Evolutionary conservation across 2,329 filamentous ascomycete genomes (phyloP).

Genomic region (Ceratocystis huliohia): DNA sequence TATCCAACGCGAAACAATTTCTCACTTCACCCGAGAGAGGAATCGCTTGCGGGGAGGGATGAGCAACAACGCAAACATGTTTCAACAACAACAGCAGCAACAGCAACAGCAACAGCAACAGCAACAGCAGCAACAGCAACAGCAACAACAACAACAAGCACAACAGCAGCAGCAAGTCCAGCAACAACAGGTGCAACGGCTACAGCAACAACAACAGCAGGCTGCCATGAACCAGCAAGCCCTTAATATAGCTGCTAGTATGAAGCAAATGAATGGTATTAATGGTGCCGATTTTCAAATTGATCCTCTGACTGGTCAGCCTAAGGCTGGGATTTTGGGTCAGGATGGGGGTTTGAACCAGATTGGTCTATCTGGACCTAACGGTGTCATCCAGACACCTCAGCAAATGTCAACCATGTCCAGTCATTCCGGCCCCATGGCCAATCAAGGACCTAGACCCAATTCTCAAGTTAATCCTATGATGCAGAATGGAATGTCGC

Average conservation of each 20-base stretch:
- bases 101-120: constrained; percentile 27
- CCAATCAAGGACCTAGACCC: background rate
- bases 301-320: background rate
- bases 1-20: constrained; percentile 1
- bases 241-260: constrained; percentile 31
- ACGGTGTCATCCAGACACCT: background rate
- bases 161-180: constrained; percentile 24
- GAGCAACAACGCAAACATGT: background rate
- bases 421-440: constrained; percentile 6
- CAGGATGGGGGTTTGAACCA: constrained; percentile 6
- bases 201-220: constrained; percentile 27
- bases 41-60: background rate
- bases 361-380: constrained; percentile 9
- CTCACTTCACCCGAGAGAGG: background rate
- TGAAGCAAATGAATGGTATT: constrained; percentile 39
- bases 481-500: constrained; percentile 4
- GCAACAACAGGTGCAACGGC: constrained; percentile 25
- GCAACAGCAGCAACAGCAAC: constrained; percentile 24
- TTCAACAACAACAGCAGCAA: constrained; percentile 25
- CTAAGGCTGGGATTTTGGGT: background rate
- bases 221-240: constrained; percentile 28
- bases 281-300: constrained; percentile 27
- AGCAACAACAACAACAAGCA: constrained; percentile 2
- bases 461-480: constrained; percentile 3
- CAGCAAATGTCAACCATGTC: constrained; percentile 11